phyloP scores from a whole-genome alignment of 495 filamentous ascomycete genomes.

The Podospora anserina region DNA sequence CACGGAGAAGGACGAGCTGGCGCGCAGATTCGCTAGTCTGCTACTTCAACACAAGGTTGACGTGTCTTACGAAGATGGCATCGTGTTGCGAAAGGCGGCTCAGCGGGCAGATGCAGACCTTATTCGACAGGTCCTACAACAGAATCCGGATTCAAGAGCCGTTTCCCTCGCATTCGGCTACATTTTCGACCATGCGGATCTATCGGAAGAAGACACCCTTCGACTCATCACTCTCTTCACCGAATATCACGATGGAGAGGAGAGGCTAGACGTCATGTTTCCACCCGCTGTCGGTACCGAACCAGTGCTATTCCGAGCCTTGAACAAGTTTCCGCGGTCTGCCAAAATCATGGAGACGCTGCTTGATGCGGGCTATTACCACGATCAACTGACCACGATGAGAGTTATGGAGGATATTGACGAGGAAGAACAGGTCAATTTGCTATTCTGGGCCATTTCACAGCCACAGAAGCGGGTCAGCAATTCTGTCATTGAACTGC shows the following conservation, averaged over 20 bases:
- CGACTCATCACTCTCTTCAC: constrained; percentile 41
- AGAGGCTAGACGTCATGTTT: constrained; percentile 42
- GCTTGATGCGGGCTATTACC: constrained; percentile 47
- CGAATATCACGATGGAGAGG: constrained; percentile 40
- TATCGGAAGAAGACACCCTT: constrained; percentile 38
- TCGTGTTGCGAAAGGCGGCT: constrained; percentile 42
- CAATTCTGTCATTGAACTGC: constrained; percentile 40
- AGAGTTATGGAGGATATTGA: constrained; percentile 38
- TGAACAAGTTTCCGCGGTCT: constrained; percentile 45
- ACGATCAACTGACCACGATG: constrained; percentile 39
- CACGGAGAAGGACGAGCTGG: constrained; percentile 32
- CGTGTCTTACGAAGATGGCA: constrained; percentile 41
- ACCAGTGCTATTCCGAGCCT: constrained; percentile 42
- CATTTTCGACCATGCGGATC: constrained; percentile 40
- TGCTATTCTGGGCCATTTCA: constrained; percentile 46
- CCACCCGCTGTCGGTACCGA: constrained; percentile 23
- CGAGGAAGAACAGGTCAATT: constrained; percentile 40
- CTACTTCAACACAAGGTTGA: constrained; percentile 38
- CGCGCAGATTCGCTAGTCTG: constrained; percentile 35
- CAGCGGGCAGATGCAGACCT: constrained; percentile 38
- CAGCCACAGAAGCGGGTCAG: constrained; percentile 52
- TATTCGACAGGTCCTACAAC: constrained; percentile 37
- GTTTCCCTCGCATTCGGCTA: constrained; percentile 43
- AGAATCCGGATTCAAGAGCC: constrained; percentile 37
- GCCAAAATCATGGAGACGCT: constrained; percentile 40